Base-by-base conservation (phyloP, 1,284 basidiomycete genomes). In the Malassezia nana region DNA sequence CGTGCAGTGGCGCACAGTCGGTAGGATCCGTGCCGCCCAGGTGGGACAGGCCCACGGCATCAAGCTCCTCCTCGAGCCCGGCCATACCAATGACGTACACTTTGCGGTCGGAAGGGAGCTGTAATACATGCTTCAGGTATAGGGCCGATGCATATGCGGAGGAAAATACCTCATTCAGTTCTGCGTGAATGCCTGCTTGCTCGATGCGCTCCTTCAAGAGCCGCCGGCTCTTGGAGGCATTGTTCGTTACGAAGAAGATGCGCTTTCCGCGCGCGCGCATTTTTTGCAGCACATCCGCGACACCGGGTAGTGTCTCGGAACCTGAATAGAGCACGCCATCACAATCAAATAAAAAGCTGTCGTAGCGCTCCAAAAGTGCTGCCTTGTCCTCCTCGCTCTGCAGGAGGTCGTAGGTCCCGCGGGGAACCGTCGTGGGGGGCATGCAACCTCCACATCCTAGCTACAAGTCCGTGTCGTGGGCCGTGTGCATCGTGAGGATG, bases 191-290 rank as follows among this genome's bases (percentile, higher is more conserved):
- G 29, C 88, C 89, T 52, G 96, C 80, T 65, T 83, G 79, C 73
- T 92, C 86, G 71, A 99, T 95, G 74, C 91, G 94, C 48, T 80
- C 79, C 77, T 89, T 89, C 79, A 91, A 91, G 68, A 79, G 84
- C 73, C 78, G 81, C 48, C 92, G 79, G 10, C 88, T 91, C 77
- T 92, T 91, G 44, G 85, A 89, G n/a, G 92, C 92, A 73, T 96
- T 98, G 78, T 96, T 96, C 26, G 91, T 95, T 32, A 96, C 90
- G 74, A 96, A 99, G 33, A 96, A 78, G 46, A 98, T 78, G 55
- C 82, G 81, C 79, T 96, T 98, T 50, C 85, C 87, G 84, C 68
- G 51, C 20, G 43, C 50, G 24, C 65, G 58, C 16, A 77, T 60
- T 55, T 71, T 66, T 18, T 64, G 46, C 20, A 66, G 51, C 60